These are phyloP conservation scores for Penicillium malachiteum DNA, from an alignment of 495 filamentous ascomycete genomes.

Conservation along the genomic window DNA sequence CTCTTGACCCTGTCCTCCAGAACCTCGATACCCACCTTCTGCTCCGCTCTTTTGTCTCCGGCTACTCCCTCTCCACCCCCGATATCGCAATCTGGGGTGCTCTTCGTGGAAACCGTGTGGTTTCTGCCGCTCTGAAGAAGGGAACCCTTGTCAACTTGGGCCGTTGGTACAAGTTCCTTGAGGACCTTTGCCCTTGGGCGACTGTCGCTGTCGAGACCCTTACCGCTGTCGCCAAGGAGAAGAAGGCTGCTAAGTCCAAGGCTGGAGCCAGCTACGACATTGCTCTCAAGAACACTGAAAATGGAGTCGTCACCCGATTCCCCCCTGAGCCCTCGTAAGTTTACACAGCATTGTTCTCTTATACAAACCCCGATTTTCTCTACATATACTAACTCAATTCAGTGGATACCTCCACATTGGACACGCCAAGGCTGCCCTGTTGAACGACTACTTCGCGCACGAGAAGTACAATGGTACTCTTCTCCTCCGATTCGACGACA, in stretches of 20 bases:
- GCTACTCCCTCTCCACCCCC: slow-evolving; percentile 73
- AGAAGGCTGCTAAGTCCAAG: slow-evolving; percentile 72
- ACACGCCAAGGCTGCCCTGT: slow-evolving; percentile 86
- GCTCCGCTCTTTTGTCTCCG: slow-evolving; percentile 81
- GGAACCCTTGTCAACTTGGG: slow-evolving; percentile 73
- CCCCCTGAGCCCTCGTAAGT: slow-evolving; percentile 91
- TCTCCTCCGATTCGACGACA: slow-evolving; percentile 86
- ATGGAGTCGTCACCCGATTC: slow-evolving; percentile 92
- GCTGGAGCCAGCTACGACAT: slow-evolving; percentile 90
- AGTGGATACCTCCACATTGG: slow-evolving; percentile 91
- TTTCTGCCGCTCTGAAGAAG: slow-evolving; percentile 74
- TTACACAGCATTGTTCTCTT: too few relatives aligned
- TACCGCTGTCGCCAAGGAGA: slow-evolving; percentile 57
- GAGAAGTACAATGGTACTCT: slow-evolving; percentile 82
- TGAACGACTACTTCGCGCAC: slow-evolving; percentile 94
- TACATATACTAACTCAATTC: slow-evolving; percentile 7
- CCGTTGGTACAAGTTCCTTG: slow-evolving; percentile 87
- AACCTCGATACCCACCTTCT: slow-evolving; percentile 83
- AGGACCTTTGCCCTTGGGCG: slow-evolving; percentile 70
- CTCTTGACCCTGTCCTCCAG: slow-evolving; percentile 69
- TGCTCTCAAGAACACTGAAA: slow-evolving; percentile 79
- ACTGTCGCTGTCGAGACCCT: slow-evolving; percentile 52
- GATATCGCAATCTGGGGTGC: slow-evolving; percentile 85
- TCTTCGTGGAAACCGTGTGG: slow-evolving; percentile 83
- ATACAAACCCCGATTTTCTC: too few relatives aligned